phyloP scores from a whole-genome alignment of 2,329 filamentous ascomycete species.

The Fusarium hainanense region DNA sequence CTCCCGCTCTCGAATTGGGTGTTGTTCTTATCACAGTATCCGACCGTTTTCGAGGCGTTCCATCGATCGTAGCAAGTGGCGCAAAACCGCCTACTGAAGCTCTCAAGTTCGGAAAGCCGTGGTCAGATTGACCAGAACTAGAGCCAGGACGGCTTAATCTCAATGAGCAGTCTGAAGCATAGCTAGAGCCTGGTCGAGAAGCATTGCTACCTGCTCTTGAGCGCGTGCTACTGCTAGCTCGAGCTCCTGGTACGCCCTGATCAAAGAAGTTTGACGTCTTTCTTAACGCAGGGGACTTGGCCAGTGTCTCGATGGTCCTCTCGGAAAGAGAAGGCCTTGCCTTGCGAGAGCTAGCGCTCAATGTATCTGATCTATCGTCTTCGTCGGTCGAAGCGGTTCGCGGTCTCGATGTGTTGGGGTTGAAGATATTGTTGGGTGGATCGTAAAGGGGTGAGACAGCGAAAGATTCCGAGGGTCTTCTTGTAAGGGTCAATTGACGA shows the following conservation, averaged over 20 bases:
- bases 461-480: conserved; percentile 47
- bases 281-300: conserved; percentile 76
- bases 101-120: conserved; percentile 53
- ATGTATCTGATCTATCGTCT: conserved; percentile 31
- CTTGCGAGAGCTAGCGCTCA: conserved; percentile 42
- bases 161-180: conserved; percentile 69
- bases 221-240: conserved; percentile 58
- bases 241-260: conserved; percentile 57
- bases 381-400: conserved; percentile 40
- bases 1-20: conserved; percentile 40
- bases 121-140: conserved; percentile 60
- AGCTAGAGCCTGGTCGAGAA: conserved; percentile 68
- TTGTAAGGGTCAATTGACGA: conserved; percentile 47
- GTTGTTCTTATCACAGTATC: conserved; percentile 41
- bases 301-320: conserved; percentile 85
- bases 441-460: conserved; percentile 42
- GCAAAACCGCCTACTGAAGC: conserved; percentile 58
- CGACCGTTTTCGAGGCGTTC: conserved; percentile 55
- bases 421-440: conserved; percentile 30
- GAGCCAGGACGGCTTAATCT: conserved; percentile 67
- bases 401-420: conserved; percentile 28
- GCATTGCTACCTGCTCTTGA: conserved; percentile 59
- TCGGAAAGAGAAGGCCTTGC: conserved; percentile 76
- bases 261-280: conserved; percentile 80
- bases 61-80: conserved; percentile 56